phyloP scores from a whole-genome alignment of 345 rosid genomes.

The Sisymbrium altissimum region DNA sequence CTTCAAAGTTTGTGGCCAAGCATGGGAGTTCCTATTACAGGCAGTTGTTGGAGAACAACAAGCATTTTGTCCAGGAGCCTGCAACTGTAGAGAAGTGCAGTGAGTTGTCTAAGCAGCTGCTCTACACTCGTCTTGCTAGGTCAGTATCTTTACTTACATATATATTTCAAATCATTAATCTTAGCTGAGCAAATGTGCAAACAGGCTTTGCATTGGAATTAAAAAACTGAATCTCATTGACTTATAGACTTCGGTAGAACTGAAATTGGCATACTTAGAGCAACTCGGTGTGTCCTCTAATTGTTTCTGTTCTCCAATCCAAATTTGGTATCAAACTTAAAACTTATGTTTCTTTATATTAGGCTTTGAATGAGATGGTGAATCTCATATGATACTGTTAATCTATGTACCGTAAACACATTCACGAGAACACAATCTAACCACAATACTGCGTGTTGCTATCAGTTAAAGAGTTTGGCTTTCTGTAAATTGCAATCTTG shows the following conservation, averaged over 20 bases:
- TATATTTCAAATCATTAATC: neutral
- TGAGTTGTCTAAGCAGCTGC: conserved; percentile 54
- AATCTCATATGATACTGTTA: neutral
- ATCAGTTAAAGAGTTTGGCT: neutral
- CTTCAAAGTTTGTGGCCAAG: conserved; percentile 48
- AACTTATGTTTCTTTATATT: no score
- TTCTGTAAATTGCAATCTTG: neutral
- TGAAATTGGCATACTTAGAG: neutral
- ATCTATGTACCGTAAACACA: neutral
- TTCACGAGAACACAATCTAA: no score
- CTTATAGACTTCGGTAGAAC: neutral
- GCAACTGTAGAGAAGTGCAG: conserved; percentile 59
- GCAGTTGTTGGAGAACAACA: conserved; percentile 63
- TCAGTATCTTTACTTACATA: conserved; percentile 3
- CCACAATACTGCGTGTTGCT: neutral
- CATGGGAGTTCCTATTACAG: conserved; percentile 53
- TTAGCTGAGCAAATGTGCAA: neutral
- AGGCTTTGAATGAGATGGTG: neutral
- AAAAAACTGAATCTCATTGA: no score
- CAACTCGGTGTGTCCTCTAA: neutral
- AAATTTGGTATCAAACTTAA: neutral
- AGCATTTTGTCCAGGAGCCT: conserved; percentile 63
- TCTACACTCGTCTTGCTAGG: conserved; percentile 80
- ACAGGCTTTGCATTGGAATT: neutral
- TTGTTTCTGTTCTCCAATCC: neutral